Conservation (phyloP, 305 asterid species). For the Fraxinus albicans region DNA sequence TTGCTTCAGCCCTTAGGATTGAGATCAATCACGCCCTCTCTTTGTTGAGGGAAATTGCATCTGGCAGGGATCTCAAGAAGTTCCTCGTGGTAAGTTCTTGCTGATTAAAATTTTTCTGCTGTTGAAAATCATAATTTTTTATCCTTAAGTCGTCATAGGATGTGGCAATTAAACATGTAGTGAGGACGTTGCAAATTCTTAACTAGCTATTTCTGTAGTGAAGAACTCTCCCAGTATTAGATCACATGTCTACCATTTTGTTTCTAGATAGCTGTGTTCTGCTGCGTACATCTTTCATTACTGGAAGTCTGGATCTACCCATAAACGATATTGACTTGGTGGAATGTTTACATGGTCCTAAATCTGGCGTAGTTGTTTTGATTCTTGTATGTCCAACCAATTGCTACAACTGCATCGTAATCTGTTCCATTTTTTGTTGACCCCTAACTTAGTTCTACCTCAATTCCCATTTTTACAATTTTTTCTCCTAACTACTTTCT, state of each 20-base stretch:
- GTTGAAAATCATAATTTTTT: neutral
- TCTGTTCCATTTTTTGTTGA: neutral
- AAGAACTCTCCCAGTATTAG: neutral
- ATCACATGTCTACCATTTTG: neutral
- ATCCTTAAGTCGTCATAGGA: neutral
- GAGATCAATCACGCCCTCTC: conserved; percentile 59
- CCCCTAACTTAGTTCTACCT: neutral
- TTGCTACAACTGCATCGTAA: neutral
- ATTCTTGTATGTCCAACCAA: neutral
- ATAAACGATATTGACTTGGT: neutral
- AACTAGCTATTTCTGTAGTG: neutral
- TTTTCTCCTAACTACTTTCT: neutral
- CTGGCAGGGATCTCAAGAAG: conserved; percentile 84
- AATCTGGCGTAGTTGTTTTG: neutral
- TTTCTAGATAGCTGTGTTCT: neutral
- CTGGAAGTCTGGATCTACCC: neutral
- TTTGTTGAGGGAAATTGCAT: conserved; percentile 63
- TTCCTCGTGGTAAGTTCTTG: conserved; percentile 59
- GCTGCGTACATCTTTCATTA: neutral
- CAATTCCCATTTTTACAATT: neutral
- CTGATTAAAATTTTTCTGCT: neutral
- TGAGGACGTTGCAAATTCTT: neutral
- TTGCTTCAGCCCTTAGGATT: conserved; percentile 55
- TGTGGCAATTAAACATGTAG: neutral
- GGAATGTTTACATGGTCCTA: neutral